Base-by-base conservation (phyloP, 225 moss, liverwort and hornwort genomes). In the Lunularia cruciata region DNA sequence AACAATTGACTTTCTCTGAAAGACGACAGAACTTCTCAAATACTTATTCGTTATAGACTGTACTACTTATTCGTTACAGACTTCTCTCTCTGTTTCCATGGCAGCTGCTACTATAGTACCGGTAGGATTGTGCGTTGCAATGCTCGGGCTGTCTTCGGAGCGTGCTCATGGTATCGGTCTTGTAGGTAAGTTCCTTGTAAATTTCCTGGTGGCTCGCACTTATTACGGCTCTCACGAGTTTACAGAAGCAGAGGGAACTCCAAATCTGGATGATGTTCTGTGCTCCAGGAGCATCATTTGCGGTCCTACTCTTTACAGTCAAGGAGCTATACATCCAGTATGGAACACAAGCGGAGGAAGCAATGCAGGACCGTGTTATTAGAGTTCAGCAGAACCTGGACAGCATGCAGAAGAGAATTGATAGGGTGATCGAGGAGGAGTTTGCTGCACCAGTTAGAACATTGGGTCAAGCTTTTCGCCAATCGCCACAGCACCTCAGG, bases 341-440 rank as follows among this genome's bases (percentile, higher is more conserved):
- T 68, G 92, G 92, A 0, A 75, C 84, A 45, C 76, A 84, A 68
- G 71, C 84, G 0, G 80, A 95, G 67, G 90, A 90, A 73, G 87
- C 81, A 10, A 72, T 87, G 43, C 63, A 87, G 32, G 73, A 88
- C 19, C 78, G 95, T 32, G 25, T 92, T 48, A n/a, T 20, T 0
- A 62, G 80, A 0, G 72, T 95, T n/a, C 86, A 85, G 56, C 77
- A 86, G 55, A 95, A 95, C 14, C 72, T 95, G 43, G 75, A 87
- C 52, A 84, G 69, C 30, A 90, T 95, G 90, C 92, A 90, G 72
- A 73, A 75, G 54, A 72, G 92, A 46, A 92, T 95, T 47, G 87
- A 95, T 58, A 73, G 43, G 0, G 84, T 92, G 0, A 82, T 95
- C 69, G 72, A 74, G 15, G 87, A 87, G 43, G 95, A 95, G 56